Percentiles rank a stretch among this genome's conserved stretches.
Evolutionary conservation across 306 rosid genomes (phyloP).

Genomic region (Lablab purpureus): DNA sequence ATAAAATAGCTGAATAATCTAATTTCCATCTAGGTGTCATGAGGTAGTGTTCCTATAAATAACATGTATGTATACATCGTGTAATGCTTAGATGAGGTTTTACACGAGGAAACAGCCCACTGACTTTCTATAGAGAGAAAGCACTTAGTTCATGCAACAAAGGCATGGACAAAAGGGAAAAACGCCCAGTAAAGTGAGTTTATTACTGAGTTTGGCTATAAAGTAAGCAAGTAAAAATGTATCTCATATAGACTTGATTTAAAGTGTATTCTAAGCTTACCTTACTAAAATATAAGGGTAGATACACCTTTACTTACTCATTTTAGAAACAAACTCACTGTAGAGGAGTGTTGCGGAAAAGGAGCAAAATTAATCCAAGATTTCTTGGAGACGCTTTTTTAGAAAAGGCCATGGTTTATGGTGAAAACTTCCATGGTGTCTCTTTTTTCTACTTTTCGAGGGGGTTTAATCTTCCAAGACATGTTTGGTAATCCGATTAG

Average conservation of each 20-base stretch:
- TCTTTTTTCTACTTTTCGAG: constrained; percentile 21
- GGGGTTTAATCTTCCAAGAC: constrained; percentile 38
- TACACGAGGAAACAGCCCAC: constrained; percentile 43
- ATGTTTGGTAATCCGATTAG: constrained; percentile 40
- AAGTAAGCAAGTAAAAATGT: constrained; percentile 22
- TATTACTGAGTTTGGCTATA: constrained; percentile 7
- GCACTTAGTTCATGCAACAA: neutral
- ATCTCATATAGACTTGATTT: constrained; percentile 11
- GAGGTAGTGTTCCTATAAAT: constrained; percentile 1
- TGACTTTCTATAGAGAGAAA: constrained; percentile 27
- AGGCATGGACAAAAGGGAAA: neutral
- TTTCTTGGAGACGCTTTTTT: constrained; percentile 14
- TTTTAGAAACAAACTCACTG: constrained; percentile 36
- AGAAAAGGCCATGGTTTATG: constrained; percentile 45
- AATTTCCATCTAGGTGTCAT: constrained; percentile 9
- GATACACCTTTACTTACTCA: constrained; percentile 18
- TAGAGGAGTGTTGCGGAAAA: constrained; percentile 8
- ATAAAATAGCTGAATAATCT: neutral
- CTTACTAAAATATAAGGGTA: constrained; percentile 9
- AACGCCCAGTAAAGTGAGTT: neutral
- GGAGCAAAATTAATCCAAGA: constrained; percentile 43
- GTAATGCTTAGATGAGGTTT: constrained; percentile 32
- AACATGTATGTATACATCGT: neutral
- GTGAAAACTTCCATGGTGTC: constrained; percentile 48
- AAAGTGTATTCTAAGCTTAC: neutral